phyloP scores from a whole-genome alignment of 371 early-diverging fungal genomes.

The Saksenaea oblongispora region DNA sequence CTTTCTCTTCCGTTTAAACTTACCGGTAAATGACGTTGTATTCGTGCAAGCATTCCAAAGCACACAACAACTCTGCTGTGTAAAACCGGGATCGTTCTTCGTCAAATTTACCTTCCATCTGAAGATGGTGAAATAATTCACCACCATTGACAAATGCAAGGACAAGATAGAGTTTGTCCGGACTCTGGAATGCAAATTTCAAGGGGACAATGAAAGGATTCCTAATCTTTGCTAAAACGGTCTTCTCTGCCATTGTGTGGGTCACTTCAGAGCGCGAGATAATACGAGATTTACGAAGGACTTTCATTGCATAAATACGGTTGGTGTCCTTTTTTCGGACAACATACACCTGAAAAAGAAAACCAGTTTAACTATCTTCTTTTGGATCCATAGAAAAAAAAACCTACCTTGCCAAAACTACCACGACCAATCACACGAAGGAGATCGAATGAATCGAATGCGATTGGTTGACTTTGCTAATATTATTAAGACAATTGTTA shows the following conservation, averaged over 20 bases:
- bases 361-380: too few species aligned
- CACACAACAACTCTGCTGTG: conserved; percentile 76
- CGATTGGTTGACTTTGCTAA: conserved; percentile 63
- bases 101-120: conserved; percentile 72
- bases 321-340: conserved; percentile 92
- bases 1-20: conserved; percentile 1
- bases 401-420: conserved; percentile 88
- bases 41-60: conserved; percentile 86
- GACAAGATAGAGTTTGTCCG: conserved; percentile 87
- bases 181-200: conserved; percentile 86
- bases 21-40: conserved; percentile 86
- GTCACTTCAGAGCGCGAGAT: conserved; percentile 88
- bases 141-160: conserved; percentile 95
- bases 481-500: not conserved
- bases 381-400: not conserved
- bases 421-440: conserved; percentile 96
- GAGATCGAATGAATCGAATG: conserved; percentile 92
- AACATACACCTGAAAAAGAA: conserved; percentile 75
- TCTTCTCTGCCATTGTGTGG: conserved; percentile 90
- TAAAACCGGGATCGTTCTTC: conserved; percentile 72
- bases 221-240: conserved; percentile 80
- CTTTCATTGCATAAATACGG: conserved; percentile 98
- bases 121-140: conserved; percentile 92
- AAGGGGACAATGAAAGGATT: conserved; percentile 90
- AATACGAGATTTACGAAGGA: conserved; percentile 91